A percentile compares a stretch with the other conserved stretches of the same genome.
Conservation (phyloP, 2,329 filamentous ascomycete species). For the Didymella exigua region DNA sequence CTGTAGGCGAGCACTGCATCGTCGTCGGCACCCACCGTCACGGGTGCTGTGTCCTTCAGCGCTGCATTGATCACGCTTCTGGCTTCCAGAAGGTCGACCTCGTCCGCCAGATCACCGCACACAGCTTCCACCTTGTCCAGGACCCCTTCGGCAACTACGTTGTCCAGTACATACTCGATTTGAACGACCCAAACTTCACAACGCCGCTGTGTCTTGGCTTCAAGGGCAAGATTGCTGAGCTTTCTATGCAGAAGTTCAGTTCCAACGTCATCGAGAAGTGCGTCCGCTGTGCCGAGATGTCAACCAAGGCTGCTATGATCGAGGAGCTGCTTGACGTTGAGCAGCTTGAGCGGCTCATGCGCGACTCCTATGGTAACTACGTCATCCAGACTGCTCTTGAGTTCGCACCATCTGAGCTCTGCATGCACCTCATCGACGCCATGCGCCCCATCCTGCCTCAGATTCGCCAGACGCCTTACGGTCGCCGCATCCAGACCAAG, state of each 20-base stretch:
- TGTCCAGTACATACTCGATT: conserved; percentile 95
- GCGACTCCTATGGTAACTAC: conserved; percentile 95
- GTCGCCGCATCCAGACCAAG: conserved; percentile 91
- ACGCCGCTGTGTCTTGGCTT: conserved; percentile 86
- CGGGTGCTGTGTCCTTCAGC: conserved; percentile 95
- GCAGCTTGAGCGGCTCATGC: conserved; percentile 86
- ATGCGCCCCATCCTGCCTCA: conserved; percentile 83
- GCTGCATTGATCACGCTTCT: conserved; percentile 96
- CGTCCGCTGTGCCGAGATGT: conserved; percentile 77
- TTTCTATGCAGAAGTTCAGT: conserved; percentile 97
- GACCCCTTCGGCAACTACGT: conserved; percentile 99
- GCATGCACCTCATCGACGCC: conserved; percentile 72
- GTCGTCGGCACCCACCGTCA: conserved; percentile 96
- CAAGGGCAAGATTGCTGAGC: conserved; percentile 69
- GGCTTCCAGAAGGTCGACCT: conserved; percentile 87
- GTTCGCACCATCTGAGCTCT: conserved; percentile 43
- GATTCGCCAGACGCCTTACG: conserved; percentile 91
- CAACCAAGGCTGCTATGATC: conserved; percentile 80
- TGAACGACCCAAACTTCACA: conserved; percentile 86
- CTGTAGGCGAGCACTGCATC: conserved; percentile 84
- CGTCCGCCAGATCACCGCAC: conserved; percentile 82
- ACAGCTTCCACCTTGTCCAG: conserved; percentile 88
- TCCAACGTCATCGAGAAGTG: conserved; percentile 97
- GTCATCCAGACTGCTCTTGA: conserved; percentile 86
- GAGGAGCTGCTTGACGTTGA: conserved; percentile 75